Conservation (phyloP, 169 alveolate genomes). For the Plasmodium coatneyi region DNA sequence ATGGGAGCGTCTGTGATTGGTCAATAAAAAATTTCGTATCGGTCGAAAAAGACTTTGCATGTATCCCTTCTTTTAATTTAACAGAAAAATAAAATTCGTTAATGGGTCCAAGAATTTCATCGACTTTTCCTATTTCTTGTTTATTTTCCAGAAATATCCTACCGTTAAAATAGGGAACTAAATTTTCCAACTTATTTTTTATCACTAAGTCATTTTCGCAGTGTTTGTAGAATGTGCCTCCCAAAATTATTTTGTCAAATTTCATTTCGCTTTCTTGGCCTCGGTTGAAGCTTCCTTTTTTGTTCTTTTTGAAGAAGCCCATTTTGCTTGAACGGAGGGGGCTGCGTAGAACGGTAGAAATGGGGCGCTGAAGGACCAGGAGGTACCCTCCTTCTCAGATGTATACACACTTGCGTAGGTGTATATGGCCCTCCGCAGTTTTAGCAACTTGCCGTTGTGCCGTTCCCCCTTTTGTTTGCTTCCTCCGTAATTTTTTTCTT, state of each 20-base stretch:
- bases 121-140: slow-evolving; percentile 95
- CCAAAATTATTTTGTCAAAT: slow-evolving; percentile 77
- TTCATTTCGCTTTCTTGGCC: slow-evolving; percentile 19
- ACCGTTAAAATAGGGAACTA: slow-evolving; percentile 96
- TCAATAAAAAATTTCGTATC: slow-evolving; percentile 87
- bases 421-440: background rate
- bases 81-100: slow-evolving; percentile 92
- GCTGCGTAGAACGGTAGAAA: background rate
- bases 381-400: background rate
- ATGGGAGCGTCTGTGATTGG: slow-evolving; percentile 89
- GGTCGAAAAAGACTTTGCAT: slow-evolving; percentile 87
- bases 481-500: background rate
- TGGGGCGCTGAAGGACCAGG: background rate
- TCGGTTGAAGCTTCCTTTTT: slow-evolving; percentile 12
- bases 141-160: slow-evolving; percentile 94
- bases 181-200: slow-evolving; percentile 87
- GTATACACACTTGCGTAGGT: background rate
- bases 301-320: slow-evolving; percentile 43
- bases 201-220: slow-evolving; percentile 94
- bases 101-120: slow-evolving; percentile 95
- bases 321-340: background rate
- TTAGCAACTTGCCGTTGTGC: background rate
- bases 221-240: slow-evolving; percentile 92
- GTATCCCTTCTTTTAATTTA: slow-evolving; percentile 87
- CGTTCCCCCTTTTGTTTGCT: background rate